These are phyloP conservation scores for Delphinella strobiligena DNA, from an alignment of 2,329 filamentous ascomycete species.

Conservation along the genomic window DNA sequence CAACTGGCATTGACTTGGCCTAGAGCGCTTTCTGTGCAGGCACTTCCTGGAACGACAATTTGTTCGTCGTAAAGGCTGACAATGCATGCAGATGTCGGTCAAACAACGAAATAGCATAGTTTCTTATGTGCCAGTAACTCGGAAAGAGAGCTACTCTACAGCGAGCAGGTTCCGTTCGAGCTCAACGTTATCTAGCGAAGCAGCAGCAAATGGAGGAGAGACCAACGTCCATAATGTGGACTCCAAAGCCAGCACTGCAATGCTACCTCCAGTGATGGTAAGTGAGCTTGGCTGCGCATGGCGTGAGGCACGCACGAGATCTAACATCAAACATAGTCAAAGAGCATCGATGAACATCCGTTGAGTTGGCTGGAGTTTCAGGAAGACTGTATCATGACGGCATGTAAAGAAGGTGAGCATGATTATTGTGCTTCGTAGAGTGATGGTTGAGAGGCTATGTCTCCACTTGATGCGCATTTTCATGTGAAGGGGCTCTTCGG, in stretches of 20 bases:
- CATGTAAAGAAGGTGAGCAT: constrained; percentile 72
- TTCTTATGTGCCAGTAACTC: constrained; percentile 48
- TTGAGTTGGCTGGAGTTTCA: constrained; percentile 89
- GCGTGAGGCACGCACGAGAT: background rate
- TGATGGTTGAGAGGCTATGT: background rate
- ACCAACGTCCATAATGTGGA: constrained; percentile 69
- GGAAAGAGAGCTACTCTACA: constrained; percentile 38
- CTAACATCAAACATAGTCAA: constrained; percentile 45
- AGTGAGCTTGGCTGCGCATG: constrained; percentile 18
- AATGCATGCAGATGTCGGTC: constrained; percentile 26
- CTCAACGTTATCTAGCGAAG: constrained; percentile 47
- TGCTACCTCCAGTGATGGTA: constrained; percentile 84
- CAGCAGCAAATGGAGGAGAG: constrained; percentile 25
- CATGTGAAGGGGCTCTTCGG: background rate
- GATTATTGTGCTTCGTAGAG: too few species aligned
- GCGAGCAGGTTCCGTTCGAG: constrained; percentile 55
- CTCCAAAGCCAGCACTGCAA: constrained; percentile 68
- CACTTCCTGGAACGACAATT: too few species aligned
- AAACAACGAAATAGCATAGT: constrained; percentile 44
- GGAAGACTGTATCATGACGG: constrained; percentile 83
- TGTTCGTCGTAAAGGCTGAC: too few species aligned
- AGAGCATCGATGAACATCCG: constrained; percentile 74
- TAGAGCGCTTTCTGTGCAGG: too few species aligned
- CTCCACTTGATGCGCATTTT: constrained; percentile 5
- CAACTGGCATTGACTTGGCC: too few species aligned